phyloP scores from a whole-genome alignment of 2,329 filamentous ascomycete genomes.

The Curvularia spicifera region DNA sequence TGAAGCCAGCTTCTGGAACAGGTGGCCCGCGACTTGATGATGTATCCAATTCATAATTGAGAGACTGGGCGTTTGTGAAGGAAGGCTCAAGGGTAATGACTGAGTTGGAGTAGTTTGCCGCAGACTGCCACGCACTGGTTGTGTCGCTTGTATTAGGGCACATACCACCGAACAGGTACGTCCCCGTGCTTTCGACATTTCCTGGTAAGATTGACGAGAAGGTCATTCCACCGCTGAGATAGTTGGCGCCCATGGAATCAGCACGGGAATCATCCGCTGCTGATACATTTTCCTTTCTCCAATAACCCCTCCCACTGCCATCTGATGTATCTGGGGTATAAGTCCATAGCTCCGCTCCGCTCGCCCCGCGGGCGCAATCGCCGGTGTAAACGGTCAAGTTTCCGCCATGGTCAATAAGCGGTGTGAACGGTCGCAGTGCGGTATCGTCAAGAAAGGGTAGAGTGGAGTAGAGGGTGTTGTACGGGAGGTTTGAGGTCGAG shows the following conservation, averaged over 20 bases:
- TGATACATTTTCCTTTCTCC: slow-evolving; percentile 56
- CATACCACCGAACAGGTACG: slow-evolving; percentile 90
- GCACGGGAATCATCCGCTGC: slow-evolving; percentile 45
- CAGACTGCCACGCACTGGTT: slow-evolving; percentile 66
- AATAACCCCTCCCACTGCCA: slow-evolving; percentile 60
- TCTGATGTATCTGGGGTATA: slow-evolving; percentile 60
- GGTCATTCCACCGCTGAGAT: slow-evolving; percentile 65
- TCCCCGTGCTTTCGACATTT: slow-evolving; percentile 59
- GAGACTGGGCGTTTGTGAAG: slow-evolving; percentile 45
- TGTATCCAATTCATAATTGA: slow-evolving; percentile 55
- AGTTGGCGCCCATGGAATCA: slow-evolving; percentile 58
- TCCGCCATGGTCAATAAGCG: slow-evolving; percentile 70
- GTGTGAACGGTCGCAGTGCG: slow-evolving; percentile 66
- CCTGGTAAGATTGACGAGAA: slow-evolving; percentile 70
- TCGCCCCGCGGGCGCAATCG: slow-evolving; percentile 65
- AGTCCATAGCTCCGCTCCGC: slow-evolving; percentile 68
- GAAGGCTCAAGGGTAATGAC: slow-evolving; percentile 72
- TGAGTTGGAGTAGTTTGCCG: slow-evolving; percentile 77
- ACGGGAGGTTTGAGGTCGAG: slow-evolving; percentile 52
- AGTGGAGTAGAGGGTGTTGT: slow-evolving; percentile 59
- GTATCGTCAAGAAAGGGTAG: slow-evolving; percentile 68
- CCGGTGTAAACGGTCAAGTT: slow-evolving; percentile 77
- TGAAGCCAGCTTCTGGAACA: slow-evolving; percentile 85
- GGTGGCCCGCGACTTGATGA: slow-evolving; percentile 67
- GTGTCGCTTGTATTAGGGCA: slow-evolving; percentile 62